phyloP scores from a whole-genome alignment of 2,329 filamentous ascomycete genomes.

The Pestalotiopsis sp. region DNA sequence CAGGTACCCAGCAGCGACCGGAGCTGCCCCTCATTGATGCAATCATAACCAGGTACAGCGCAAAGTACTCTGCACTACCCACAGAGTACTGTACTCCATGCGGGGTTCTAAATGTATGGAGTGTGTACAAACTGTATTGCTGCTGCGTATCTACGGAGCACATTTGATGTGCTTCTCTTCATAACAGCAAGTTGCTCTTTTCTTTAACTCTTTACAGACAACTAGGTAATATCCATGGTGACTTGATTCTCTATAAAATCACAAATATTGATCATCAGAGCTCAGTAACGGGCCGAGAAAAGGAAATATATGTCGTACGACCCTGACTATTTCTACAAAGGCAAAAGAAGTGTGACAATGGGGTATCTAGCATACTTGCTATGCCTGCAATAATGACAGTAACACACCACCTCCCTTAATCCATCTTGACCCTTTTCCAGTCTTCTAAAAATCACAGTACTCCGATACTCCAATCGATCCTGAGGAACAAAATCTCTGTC shows the following conservation, averaged over 20 bases:
- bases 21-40: not conserved
- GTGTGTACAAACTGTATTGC: not conserved
- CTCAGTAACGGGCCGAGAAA: not conserved
- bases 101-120: too few species aligned
- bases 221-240: too few species aligned
- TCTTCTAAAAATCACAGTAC: conserved; percentile 6
- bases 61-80: not conserved
- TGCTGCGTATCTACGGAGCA: not conserved
- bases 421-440: not conserved
- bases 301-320: conserved; percentile 2
- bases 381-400: conserved; percentile 13
- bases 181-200: too few species aligned
- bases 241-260: not conserved
- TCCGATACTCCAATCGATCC: conserved; percentile 6
- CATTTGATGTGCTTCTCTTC: not conserved
- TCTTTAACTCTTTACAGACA: too few species aligned
- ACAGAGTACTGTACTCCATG: not conserved
- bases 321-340: not conserved
- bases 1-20: not conserved
- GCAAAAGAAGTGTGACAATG: conserved; percentile 11
- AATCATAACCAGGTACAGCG: not conserved
- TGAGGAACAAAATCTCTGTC: not conserved
- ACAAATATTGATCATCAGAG: not conserved
- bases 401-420: conserved; percentile 11
- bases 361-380: conserved; percentile 25